A percentile compares a stretch with the other conserved stretches of the same genome.
phyloP scores from a whole-genome alignment of 306 rosid genomes.

The Benincasa hispida region DNA sequence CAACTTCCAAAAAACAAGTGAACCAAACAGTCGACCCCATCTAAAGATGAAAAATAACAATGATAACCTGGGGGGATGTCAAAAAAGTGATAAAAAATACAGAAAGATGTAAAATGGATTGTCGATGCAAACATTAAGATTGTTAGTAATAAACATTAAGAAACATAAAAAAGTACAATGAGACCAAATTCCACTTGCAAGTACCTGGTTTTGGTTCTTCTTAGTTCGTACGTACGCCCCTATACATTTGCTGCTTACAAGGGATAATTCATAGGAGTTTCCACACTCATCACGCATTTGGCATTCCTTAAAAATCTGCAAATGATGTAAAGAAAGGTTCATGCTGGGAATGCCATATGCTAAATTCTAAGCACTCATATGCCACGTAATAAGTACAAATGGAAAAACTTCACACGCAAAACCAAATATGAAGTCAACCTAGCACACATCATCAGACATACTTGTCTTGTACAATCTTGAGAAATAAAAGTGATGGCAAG shows the following conservation, averaged over 20 bases:
- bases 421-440: constrained; percentile 13
- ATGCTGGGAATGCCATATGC: neutral
- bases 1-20: too few species aligned
- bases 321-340: neutral
- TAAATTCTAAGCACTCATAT: neutral
- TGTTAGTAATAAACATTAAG: neutral
- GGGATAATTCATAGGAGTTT: constrained; percentile 71
- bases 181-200: neutral
- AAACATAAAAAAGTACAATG: neutral
- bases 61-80: too few species aligned
- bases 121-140: too few species aligned
- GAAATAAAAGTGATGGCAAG: neutral
- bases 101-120: too few species aligned
- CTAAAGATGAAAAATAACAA: too few species aligned
- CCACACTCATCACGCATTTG: constrained; percentile 42
- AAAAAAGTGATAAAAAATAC: too few species aligned
- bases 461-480: neutral
- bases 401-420: neutral
- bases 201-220: constrained; percentile 92
- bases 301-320: constrained; percentile 69
- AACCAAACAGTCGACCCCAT: too few species aligned
- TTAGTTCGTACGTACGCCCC: constrained; percentile 92
- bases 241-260: constrained; percentile 79
- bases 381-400: neutral
- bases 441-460: neutral